Evolutionary conservation across 2,329 filamentous ascomycete species (phyloP).

Genomic region (Colletotrichum sp.): DNA sequence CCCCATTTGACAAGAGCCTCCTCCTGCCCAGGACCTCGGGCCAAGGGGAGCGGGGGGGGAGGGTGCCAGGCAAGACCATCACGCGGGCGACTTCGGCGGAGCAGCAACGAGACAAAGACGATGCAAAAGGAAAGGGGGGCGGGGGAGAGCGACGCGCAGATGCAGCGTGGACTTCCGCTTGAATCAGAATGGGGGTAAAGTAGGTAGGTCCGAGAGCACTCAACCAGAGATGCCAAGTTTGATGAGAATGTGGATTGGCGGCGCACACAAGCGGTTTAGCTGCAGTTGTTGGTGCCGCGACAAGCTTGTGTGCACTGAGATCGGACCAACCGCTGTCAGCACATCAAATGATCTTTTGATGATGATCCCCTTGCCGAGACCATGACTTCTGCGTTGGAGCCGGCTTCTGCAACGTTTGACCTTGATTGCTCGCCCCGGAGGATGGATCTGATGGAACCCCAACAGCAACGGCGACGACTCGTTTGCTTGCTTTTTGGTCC

Average conservation of each 20-base stretch:
- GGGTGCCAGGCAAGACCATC: background rate
- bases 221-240: conserved; percentile 10
- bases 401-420: conserved; percentile 13
- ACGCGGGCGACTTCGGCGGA: background rate
- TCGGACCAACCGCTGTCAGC: conserved; percentile 13
- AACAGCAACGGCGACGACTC: background rate
- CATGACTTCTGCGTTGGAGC: conserved; percentile 5
- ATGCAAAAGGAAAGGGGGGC: background rate
- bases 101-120: background rate
- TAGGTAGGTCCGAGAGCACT: conserved; percentile 1
- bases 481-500: background rate
- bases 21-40: background rate
- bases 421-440: background rate
- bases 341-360: conserved; percentile 16
- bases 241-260: conserved; percentile 15
- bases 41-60: background rate
- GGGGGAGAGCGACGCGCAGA: background rate
- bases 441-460: conserved; percentile 4
- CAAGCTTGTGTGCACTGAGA: conserved; percentile 10
- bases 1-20: background rate
- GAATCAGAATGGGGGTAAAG: background rate
- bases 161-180: background rate
- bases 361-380: conserved; percentile 15
- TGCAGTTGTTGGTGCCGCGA: background rate
- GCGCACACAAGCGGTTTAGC: conserved; percentile 12